Evolutionary conservation across 768 basidiomycete species (phyloP).

Genomic region (Dendrothele bispora): DNA sequence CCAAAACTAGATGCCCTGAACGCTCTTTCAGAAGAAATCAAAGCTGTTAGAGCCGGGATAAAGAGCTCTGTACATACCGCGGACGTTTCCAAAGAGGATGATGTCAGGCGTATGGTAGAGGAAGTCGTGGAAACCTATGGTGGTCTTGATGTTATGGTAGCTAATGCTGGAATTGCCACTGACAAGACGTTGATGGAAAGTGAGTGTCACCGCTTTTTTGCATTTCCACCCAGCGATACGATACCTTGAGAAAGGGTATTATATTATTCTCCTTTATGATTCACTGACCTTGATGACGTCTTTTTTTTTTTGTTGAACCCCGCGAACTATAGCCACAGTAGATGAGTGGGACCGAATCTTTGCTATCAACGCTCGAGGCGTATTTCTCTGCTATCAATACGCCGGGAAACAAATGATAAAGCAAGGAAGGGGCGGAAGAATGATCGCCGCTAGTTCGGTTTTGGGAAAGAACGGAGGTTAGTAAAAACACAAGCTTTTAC

Average conservation of each 20-base stretch:
- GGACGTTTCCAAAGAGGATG: neutral
- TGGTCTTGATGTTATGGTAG: slow-evolving; percentile 20
- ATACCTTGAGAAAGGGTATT: neutral
- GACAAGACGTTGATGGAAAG: slow-evolving; percentile 8
- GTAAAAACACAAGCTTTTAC: too few relatives aligned
- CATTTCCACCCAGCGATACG: neutral
- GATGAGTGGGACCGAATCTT: slow-evolving; percentile 26
- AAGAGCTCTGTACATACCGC: neutral
- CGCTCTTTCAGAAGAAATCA: neutral
- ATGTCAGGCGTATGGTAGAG: neutral
- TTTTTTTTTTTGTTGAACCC: too few relatives aligned
- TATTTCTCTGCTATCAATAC: slow-evolving; percentile 39
- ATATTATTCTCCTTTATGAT: neutral
- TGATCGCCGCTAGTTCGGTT: slow-evolving; percentile 30
- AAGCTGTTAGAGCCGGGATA: neutral
- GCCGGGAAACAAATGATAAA: slow-evolving; percentile 37
- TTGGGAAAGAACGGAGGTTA: slow-evolving; percentile 16
- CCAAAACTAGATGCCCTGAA: neutral
- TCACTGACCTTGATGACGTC: neutral
- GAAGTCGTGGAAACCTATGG: neutral
- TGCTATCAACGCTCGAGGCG: slow-evolving; percentile 29
- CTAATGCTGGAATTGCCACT: slow-evolving; percentile 23
- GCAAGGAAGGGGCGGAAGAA: slow-evolving; percentile 37
- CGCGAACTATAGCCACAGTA: slow-evolving; percentile 9
- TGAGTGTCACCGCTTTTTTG: neutral